Conservation (phyloP, 2,329 filamentous ascomycete species). For the Pezicula rhizophila region DNA sequence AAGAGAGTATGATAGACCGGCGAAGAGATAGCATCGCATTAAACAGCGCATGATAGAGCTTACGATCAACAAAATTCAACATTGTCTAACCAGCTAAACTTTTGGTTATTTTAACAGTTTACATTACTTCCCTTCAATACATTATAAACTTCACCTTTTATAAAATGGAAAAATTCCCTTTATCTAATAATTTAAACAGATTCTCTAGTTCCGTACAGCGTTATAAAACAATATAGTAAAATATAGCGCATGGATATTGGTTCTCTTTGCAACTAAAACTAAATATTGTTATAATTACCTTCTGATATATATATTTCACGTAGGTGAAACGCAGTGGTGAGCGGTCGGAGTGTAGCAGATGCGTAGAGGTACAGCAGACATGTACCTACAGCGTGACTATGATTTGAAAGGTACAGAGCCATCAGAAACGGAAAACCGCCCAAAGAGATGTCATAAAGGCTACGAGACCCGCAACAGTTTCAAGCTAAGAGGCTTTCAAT, state of each 20-base stretch:
- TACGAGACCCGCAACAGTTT: neutral
- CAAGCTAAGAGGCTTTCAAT: neutral
- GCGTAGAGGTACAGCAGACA: neutral
- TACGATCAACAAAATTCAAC: no score
- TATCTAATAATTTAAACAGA: no score
- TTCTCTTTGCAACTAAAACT: no score
- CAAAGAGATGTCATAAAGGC: neutral
- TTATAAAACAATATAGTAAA: no score
- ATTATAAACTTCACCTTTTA: no score
- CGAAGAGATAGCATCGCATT: neutral
- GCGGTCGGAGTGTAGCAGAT: neutral
- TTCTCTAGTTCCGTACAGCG: no score
- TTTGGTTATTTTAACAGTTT: no score
- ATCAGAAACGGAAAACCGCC: neutral
- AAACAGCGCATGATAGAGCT: neutral
- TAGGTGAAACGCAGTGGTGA: neutral
- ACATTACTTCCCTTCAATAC: no score
- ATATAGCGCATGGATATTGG: no score
- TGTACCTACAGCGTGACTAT: neutral
- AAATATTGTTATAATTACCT: no score
- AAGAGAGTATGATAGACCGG: conserved; percentile 1
- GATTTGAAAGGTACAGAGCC: neutral
- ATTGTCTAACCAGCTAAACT: no score
- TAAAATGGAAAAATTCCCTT: no score
- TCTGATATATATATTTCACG: neutral